Evolutionary conservation across 495 filamentous ascomycete genomes (phyloP), one percentile per base, ranked within the genome.

Genomic region (Annulohypoxylon bovei): DNA sequence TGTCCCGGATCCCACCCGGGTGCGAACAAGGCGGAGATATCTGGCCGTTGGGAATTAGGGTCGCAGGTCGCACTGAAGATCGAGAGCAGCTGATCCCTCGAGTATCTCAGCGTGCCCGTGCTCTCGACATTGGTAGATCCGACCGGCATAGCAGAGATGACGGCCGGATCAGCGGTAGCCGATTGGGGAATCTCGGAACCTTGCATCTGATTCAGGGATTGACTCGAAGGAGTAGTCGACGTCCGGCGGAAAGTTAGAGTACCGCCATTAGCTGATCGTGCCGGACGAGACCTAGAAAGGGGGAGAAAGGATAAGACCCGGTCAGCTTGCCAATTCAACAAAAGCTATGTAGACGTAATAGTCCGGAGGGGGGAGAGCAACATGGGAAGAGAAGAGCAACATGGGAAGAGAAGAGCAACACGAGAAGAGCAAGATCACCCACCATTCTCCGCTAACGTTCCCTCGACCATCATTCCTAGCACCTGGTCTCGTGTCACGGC

Each of bases 241-340:
- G 92, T 84, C 66, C 94, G 90, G 62, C 94, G 92, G 79, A 97
- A 93, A 64, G 93, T 96, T 62, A 94, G 88, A 42, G 92, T 94
- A 63, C 92, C 70, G 9, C 70, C 93, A 77, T 95, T 95, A 57
- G 90, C 85, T 78, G 88, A 87, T 73, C 83, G 78, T 76, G 88
- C 89, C 33, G 71, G 60, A 62, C 80, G 71, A 57, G 77, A 58
- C 80, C 80, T 82, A 57, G 47, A 68, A 60, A 4, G 35, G 28
- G 23, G 57, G 33, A 35, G 49, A 9, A 55, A 44, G 12, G 30
- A 57, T 18, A 39, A 25, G 16, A 18, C 50, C 28, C 16, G 49
- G 67, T 67, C 75, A 76, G 64, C 75, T 78, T 76, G 78, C 44
- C 50, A 54, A 20, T 12, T 27, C 16, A 49, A 44, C 42, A 22